Evolutionary conservation across 768 basidiomycete genomes (phyloP).

Genomic region (Imleria badia): DNA sequence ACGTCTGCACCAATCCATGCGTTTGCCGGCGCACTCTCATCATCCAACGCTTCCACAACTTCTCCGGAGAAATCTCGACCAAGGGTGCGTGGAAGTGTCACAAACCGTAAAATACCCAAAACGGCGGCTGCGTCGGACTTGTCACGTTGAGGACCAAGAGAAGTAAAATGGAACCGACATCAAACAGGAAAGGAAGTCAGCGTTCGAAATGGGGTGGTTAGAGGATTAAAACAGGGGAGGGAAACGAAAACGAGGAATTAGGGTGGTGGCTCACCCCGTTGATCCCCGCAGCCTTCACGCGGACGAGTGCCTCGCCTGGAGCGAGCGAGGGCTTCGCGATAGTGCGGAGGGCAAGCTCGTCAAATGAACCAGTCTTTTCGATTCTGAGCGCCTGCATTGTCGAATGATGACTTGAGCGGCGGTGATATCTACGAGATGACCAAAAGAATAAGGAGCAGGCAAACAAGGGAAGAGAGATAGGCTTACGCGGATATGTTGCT

Average conservation of each 20-base stretch:
- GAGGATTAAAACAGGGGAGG: background rate
- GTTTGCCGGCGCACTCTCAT: slow-evolving; percentile 13
- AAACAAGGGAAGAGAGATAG: background rate
- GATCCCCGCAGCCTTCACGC: slow-evolving; percentile 34
- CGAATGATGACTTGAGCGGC: background rate
- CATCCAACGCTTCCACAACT: slow-evolving; percentile 33
- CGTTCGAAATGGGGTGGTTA: background rate
- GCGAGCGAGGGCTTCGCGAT: slow-evolving; percentile 27
- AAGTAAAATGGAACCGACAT: background rate
- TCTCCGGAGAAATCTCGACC: slow-evolving; percentile 37
- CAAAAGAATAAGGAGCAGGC: background rate
- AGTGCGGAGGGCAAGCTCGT: slow-evolving; percentile 23
- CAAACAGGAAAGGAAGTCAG: background rate
- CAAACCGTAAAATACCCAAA: slow-evolving; percentile 29
- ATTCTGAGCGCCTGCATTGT: slow-evolving; percentile 35
- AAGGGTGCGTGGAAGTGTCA: slow-evolving; percentile 32
- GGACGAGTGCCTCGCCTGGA: slow-evolving; percentile 35
- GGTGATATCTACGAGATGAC: background rate
- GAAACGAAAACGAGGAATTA: background rate
- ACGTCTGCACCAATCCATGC: slow-evolving; percentile 32
- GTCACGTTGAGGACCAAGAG: background rate
- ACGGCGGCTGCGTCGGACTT: slow-evolving; percentile 34
- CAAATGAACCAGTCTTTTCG: slow-evolving; percentile 32
- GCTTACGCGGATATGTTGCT: slow-evolving; percentile 5
- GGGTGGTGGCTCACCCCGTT: slow-evolving; percentile 28